Evolutionary conservation across 495 filamentous ascomycete species (phyloP).

Genomic region (Tuber microsphaerosporum): DNA sequence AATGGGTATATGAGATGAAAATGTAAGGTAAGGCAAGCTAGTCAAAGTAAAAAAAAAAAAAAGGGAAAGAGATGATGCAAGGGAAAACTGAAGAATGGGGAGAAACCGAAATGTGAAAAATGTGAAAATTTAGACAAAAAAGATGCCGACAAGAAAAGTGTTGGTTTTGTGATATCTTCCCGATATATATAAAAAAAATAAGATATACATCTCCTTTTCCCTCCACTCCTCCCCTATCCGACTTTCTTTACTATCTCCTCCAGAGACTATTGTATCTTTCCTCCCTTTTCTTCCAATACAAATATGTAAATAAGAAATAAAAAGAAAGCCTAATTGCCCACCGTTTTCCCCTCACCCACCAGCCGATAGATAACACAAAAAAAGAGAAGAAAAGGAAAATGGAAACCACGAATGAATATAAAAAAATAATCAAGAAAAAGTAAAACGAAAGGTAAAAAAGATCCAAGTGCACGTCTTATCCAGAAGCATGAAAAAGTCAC

Average conservation of each 20-base stretch:
- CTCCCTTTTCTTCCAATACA: conserved; percentile 4
- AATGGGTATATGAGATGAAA: neutral
- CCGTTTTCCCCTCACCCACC: neutral
- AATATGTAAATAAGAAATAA: conserved; percentile 11
- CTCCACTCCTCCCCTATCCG: neutral
- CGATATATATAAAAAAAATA: neutral
- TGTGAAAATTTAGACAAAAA: conserved; percentile 2
- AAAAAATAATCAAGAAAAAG: conserved; percentile 35
- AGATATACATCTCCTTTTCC: neutral
- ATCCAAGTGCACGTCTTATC: conserved; percentile 24
- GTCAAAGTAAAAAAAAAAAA: conserved; percentile 4
- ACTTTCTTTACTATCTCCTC: neutral
- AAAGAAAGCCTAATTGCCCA: conserved; percentile 8
- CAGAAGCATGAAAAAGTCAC: conserved; percentile 26
- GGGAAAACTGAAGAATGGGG: conserved; percentile 6
- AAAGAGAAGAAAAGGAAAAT: neutral
- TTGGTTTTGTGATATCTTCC: neutral
- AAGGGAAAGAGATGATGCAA: neutral
- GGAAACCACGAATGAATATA: conserved; percentile 11
- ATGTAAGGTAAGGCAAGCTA: neutral
- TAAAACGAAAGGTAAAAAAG: conserved; percentile 24
- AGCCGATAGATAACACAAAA: neutral
- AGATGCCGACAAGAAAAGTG: conserved; percentile 9
- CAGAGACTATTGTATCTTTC: neutral
- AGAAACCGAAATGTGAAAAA: neutral